Base-by-base conservation (phyloP, 1,139 yeast genomes). In the Arxiozyma telluris region DNA sequence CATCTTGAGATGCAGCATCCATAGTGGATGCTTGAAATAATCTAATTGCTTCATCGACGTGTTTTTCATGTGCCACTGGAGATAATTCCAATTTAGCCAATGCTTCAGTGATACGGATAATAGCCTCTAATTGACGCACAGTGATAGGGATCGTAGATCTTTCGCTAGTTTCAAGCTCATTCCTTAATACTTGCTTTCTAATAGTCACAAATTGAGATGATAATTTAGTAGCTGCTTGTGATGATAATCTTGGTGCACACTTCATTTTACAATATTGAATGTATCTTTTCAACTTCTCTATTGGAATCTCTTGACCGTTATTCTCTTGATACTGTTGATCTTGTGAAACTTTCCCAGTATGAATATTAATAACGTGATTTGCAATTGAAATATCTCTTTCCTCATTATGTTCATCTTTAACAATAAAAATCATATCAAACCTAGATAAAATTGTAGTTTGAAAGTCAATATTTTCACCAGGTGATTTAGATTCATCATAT, bases 361-460 rank as follows among this genome's bases (percentile, higher is more conserved):
- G 99, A 50, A 94, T 87, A 64, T 88, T 86, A 87, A 93, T 85
- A 56, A 93, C 98, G 70, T 94, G 98, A 59, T 82, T 83, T 3
- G 99, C 99, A 65, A 93, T 90, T 0, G 91, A 83, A 56, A 84
- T 78, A 74, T 94, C 99, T 66, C 96, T 78, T 41, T 76, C 79
- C 62, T 85, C 90, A 66, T 90, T 84, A 70, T 94, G 98, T 54
- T 87, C 96, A 72, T 93, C 99, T 67, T 90, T 93, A 55, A 93
- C 96, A 64, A 93, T 89, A 72, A 90, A 93, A 66, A 93, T 94
- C 98, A 94, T 93, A 73, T 93, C 99, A 69, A 93, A 93, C 74
- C 99, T 86, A 7, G 98, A 93, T 71, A 93, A 78, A 71, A 93
- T 87, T 3, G 99, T 93, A 2, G 96, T 88, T 73, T 93, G 98